phyloP scores from a whole-genome alignment of 140 eudicot genomes.

The Cichorium intybus region DNA sequence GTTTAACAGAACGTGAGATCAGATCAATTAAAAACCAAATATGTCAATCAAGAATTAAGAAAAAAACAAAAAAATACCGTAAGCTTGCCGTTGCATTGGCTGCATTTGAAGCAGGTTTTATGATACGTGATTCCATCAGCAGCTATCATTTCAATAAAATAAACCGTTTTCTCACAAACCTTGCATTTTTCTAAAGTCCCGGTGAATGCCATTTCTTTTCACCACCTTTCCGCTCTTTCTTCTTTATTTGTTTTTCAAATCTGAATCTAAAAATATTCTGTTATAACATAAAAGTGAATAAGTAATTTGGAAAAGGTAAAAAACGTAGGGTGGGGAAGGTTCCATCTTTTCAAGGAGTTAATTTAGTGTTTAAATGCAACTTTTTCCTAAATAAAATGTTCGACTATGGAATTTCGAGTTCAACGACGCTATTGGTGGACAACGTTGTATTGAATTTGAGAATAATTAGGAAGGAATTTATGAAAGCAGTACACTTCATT shows the following conservation, averaged over 20 bases:
- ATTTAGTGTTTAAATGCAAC: conserved; percentile 14
- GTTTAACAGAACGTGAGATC: background rate
- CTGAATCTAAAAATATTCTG: background rate
- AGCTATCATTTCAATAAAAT: conserved; percentile 68
- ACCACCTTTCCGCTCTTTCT: conserved; percentile 10
- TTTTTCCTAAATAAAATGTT: background rate
- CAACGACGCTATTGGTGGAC: conserved; percentile 20
- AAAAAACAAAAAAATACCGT: conserved; percentile 34
- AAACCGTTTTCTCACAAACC: conserved; percentile 72
- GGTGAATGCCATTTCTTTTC: conserved; percentile 47
- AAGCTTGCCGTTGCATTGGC: conserved; percentile 69
- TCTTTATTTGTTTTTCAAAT: conserved; percentile 2
- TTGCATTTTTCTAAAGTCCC: conserved; percentile 85
- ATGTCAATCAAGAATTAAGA: background rate
- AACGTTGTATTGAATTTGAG: conserved; percentile 4
- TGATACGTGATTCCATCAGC: conserved; percentile 85
- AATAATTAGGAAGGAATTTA: background rate
- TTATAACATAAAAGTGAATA: background rate
- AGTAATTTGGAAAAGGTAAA: background rate
- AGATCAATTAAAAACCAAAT: background rate
- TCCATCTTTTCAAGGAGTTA: conserved; percentile 25
- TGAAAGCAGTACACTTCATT: background rate
- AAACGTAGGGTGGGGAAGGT: conserved; percentile 18
- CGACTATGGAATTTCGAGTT: conserved; percentile 22
- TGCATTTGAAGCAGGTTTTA: conserved; percentile 75